Conservation (phyloP, 2,329 filamentous ascomycete genomes). For the Albifimbria verrucaria region DNA sequence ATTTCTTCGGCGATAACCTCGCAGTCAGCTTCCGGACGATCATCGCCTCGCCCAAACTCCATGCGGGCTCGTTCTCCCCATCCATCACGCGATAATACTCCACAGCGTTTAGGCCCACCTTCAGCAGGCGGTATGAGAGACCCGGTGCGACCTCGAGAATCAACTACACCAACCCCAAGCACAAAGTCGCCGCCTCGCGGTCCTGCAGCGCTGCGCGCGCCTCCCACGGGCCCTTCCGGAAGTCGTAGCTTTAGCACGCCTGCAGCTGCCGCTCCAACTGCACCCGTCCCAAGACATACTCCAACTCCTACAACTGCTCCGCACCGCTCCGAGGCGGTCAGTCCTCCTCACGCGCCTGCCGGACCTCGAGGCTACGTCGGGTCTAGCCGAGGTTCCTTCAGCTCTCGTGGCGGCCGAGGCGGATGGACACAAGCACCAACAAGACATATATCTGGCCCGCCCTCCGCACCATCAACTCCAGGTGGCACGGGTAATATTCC, state of each 20-base stretch:
- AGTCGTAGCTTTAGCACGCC: conserved; percentile 36
- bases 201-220: conserved; percentile 49
- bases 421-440: conserved; percentile 36
- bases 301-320: conserved; percentile 29
- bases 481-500: conserved; percentile 40
- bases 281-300: conserved; percentile 22
- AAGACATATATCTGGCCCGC: conserved; percentile 29
- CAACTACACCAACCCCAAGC: conserved; percentile 18
- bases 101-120: conserved; percentile 20
- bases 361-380: conserved; percentile 54
- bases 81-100: conserved; percentile 38
- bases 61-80: conserved; percentile 44
- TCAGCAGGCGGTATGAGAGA: conserved; percentile 23
- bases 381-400: conserved; percentile 40
- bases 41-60: conserved; percentile 49
- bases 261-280: conserved; percentile 29
- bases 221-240: conserved; percentile 41
- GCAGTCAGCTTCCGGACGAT: conserved; percentile 46
- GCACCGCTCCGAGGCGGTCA: conserved; percentile 36
- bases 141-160: conserved; percentile 22
- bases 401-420: conserved; percentile 42
- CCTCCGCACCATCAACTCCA: conserved; percentile 36
- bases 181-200: conserved; percentile 51
- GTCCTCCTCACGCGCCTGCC: conserved; percentile 48
- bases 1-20: conserved; percentile 50